Base-by-base conservation (phyloP, 2,329 filamentous ascomycete species). In the Fusarium decemcellulare region DNA sequence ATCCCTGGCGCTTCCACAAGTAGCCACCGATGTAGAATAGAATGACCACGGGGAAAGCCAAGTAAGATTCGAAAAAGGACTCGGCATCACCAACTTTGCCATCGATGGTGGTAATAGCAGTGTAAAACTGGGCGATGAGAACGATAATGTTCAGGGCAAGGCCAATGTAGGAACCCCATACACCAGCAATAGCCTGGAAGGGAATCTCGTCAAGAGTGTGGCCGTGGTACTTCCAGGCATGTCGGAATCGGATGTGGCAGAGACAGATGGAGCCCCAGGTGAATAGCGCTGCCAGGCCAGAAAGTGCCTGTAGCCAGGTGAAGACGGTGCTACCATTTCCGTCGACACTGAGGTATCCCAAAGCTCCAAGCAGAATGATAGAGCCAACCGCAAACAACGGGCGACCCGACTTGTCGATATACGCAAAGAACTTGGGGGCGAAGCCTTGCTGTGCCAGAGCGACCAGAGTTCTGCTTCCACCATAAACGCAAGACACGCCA, bases 211-310 rank as follows among this genome's bases (percentile, higher is more conserved):
- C 87, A 2, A 91, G 77, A 3, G 84, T 86, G 76, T 89, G 88
- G n/a, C 89, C 88, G 42, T 90, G 84, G 30, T 83, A 78, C 29
- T 80, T 82, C 91, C 90, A 93, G 0, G 90, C 91, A 3, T 78
- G 74, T 37, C 91, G 88, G 84, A 92, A 92, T 18, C 91, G 89
- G 74, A 93, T 91, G 72, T 93, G 91, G 3, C 89, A 85, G 4
- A 91, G 79, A 72, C 90, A 92, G 72, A 92, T 91, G 40, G 88
- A 91, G 16, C 86, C 90, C 90, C 90, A 93, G 11, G 90, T 90
- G 76, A 91, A 92, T 44, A 93, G 83, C 12, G 88, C 87, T 11
- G 87, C 86, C 6, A 93, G 82, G 54, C 88, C 90, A 0, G 89
- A 91, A 15, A 93, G 81, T 9, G 90, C 87, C 29, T 88, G 83